Base-by-base conservation (phyloP, 1,284 basidiomycete genomes). In the Neonothopanus nambi region DNA sequence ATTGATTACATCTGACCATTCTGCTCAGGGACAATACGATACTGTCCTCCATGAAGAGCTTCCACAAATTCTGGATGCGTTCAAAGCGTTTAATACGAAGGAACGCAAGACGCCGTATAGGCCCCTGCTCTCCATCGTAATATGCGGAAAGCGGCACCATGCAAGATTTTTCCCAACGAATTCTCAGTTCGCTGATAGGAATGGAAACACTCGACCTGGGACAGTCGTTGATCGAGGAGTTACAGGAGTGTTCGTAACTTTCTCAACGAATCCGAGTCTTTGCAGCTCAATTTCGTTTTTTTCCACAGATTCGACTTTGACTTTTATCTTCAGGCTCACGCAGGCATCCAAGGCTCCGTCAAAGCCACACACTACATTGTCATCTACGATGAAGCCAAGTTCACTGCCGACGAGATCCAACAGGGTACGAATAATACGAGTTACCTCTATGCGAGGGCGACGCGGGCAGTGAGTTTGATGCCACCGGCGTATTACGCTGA, bases 401-500 rank as follows among this genome's bases (percentile, higher is more conserved):
- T 91, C 28, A 71, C 70, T 6, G 81, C 85, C 0, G 85, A 93
- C 63, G 80, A 81, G 28, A 70, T 89, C 15, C 87, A 89, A 61
- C 77, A 85, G 56, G 85, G 85, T 7, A 80, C 84, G 1, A 77
- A 91, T 61, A 73, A 80, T 42, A 67, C 74, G 13, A 82, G 81
- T 59, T 89, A 91, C 59, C 70, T 87, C 9, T 91, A 87, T 59
- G 87, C 83, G 7, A 79, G 88, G 3, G 88, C 89, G 1, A 91
- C 88, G 5, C 86, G 86, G 64, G 84, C 87, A 0, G 89, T 91
- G 48, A 89, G 86, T 62, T 70, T 91, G 21, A 76, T 89, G 6
- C 89, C 89, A 0, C 78, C 88, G 0, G 88, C 87, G 0, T 89
- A 89, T 64, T 89, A 89, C 58, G 85, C 87, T 13, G 87, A 90